These are phyloP conservation scores for Paraphaeosphaeria sporulosa DNA, from an alignment of 2,329 filamentous ascomycete genomes.

Conservation along the genomic window DNA sequence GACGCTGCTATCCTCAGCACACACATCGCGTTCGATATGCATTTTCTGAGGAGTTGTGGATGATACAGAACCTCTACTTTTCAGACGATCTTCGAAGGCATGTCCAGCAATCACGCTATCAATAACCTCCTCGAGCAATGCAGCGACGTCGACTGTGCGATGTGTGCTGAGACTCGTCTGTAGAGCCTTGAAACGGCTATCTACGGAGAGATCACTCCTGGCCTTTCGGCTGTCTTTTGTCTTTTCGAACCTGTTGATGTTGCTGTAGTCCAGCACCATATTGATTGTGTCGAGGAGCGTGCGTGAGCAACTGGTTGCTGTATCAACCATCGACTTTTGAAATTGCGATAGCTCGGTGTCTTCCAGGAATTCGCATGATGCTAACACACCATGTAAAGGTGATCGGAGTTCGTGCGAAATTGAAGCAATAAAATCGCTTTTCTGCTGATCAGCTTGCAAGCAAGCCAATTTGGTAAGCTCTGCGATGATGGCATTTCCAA, in stretches of 20 bases:
- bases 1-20: background rate
- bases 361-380: slow-evolving; percentile 44
- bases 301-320: slow-evolving; percentile 41
- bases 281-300: slow-evolving; percentile 57
- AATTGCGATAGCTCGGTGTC: slow-evolving; percentile 37
- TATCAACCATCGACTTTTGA: slow-evolving; percentile 50
- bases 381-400: slow-evolving; percentile 67
- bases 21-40: too few species aligned
- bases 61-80: slow-evolving; percentile 1
- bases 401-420: slow-evolving; percentile 60
- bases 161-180: slow-evolving; percentile 43
- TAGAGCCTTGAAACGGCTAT: slow-evolving; percentile 5
- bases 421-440: slow-evolving; percentile 51
- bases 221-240: slow-evolving; percentile 37
- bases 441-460: slow-evolving; percentile 39
- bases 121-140: slow-evolving; percentile 60
- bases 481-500: background rate
- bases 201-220: background rate
- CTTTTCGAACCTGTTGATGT: slow-evolving; percentile 53
- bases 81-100: slow-evolving; percentile 40
- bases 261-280: slow-evolving; percentile 54
- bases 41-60: background rate
- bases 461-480: background rate
- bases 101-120: slow-evolving; percentile 61
- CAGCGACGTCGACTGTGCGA: slow-evolving; percentile 52